Percentiles rank a stretch among this genome's conserved stretches.
Conservation (phyloP, 1,284 basidiomycete species). For the Boletus subluridellus region DNA sequence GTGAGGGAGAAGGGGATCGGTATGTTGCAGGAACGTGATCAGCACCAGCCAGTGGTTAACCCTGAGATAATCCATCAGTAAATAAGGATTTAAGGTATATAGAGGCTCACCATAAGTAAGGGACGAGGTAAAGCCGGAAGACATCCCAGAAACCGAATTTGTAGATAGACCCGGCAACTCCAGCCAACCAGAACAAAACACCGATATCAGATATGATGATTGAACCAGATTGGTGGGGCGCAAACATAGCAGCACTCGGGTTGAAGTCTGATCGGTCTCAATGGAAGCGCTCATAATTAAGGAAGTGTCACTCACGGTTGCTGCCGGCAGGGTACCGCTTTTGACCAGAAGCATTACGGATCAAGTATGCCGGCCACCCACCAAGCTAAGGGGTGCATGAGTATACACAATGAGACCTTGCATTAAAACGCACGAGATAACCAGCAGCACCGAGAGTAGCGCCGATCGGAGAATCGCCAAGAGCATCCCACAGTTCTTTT, state of each 20-base stretch:
- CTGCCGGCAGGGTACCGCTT: conserved; percentile 76
- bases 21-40: conserved; percentile 97
- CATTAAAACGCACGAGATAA: conserved; percentile 58
- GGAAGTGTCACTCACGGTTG: conserved; percentile 63
- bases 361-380: conserved; percentile 88
- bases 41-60: conserved; percentile 88
- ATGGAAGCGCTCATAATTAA: not conserved
- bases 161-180: conserved; percentile 59
- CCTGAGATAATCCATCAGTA: conserved; percentile 33
- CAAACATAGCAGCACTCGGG: conserved; percentile 81
- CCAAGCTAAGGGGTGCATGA: conserved; percentile 46
- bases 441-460: conserved; percentile 63
- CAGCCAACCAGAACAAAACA: conserved; percentile 67
- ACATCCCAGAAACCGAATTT: conserved; percentile 73
- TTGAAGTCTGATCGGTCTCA: conserved; percentile 63
- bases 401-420: not conserved
- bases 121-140: conserved; percentile 78
- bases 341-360: conserved; percentile 88
- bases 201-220: conserved; percentile 87
- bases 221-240: conserved; percentile 76
- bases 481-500: conserved; percentile 79
- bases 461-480: conserved; percentile 91
- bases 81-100: not conserved
- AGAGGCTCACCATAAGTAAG: conserved; percentile 76
- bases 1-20: conserved; percentile 91